Base-by-base conservation (phyloP, 23 red algal genomes). In the Gracilariopsis chorda region DNA sequence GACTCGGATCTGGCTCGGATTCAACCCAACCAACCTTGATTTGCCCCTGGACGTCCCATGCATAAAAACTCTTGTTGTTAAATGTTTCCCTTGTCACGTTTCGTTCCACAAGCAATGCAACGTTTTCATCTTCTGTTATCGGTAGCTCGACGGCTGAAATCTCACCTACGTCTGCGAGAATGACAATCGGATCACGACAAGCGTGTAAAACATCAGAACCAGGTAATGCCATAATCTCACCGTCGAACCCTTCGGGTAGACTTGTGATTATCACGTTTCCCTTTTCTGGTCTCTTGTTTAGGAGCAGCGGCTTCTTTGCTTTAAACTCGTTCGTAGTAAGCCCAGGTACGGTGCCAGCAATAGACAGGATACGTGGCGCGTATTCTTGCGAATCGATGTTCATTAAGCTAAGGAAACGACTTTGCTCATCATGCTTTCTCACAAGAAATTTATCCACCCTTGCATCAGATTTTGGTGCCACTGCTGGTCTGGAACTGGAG, bases 391-490 rank as follows among this genome's bases (percentile, higher is more conserved):
- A 71, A 42, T 91, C 88, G 32, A 82, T 25, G 37, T 24, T 82
- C n/a, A 75, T 52, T 51, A 91, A 82, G 46, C 75, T 72, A 12
- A 80, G 77, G 51, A 91, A 91, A 72, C 77, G 73, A 42, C 75
- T 82, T 42, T 41, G 57, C 45, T 91, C 88, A 24, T 61, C 43
- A 61, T 91, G 88, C 63, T 91, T 91, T 14, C 88, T 42, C 74
- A 65, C 48, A 6, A 35, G 16, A 6, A 89, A 77, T 42, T 37
- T 29, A 13, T 14, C 48, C 7, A 7, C 3, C 51, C 45, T 7
- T 58, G 4, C 48, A 41, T 41, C 4, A 53, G 76, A 9, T 8
- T 19, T 4, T 27, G 48, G 55, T 35, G 1, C 10, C 14, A 20
- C 6, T 6, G 51, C 1, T 9, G 76, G 36, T 57, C 21, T 25